These are phyloP conservation scores for Xylariaceae sp. DNA, from an alignment of 2,329 filamentous ascomycete genomes.

Conservation along the genomic window DNA sequence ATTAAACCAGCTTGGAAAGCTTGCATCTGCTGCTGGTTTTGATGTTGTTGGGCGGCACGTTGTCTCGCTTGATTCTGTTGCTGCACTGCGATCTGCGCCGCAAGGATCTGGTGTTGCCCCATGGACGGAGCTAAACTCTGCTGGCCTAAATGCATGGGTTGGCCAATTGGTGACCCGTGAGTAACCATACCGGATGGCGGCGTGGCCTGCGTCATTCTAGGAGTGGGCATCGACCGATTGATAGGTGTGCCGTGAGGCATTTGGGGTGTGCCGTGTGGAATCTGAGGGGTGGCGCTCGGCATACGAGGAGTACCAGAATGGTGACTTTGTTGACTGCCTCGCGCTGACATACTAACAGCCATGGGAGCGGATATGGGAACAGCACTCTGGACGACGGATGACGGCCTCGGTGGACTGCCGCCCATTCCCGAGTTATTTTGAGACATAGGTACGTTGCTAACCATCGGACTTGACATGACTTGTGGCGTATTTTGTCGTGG, in stretches of 20 bases:
- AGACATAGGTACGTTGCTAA: constrained; percentile 58
- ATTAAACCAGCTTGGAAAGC: constrained; percentile 30
- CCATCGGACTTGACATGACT: constrained; percentile 60
- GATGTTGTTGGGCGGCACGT: constrained; percentile 20
- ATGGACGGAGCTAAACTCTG: constrained; percentile 30
- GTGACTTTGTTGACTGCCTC: constrained; percentile 63
- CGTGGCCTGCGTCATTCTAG: constrained; percentile 58
- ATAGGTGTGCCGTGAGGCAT: constrained; percentile 56
- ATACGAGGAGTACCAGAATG: constrained; percentile 58
- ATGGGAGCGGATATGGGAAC: constrained; percentile 53
- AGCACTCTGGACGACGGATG: constrained; percentile 59
- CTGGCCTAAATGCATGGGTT: constrained; percentile 49
- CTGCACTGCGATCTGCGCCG: constrained; percentile 41
- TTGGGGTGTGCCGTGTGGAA: constrained; percentile 53
- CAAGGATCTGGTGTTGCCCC: constrained; percentile 36
- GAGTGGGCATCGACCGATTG: constrained; percentile 48
- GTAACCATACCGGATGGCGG: constrained; percentile 56
- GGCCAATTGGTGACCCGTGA: constrained; percentile 50
- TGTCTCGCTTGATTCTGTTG: constrained; percentile 35
- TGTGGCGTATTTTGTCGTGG: constrained; percentile 59
- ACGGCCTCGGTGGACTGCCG: constrained; percentile 59
- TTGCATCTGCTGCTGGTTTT: constrained; percentile 28
- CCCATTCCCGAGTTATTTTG: constrained; percentile 62
- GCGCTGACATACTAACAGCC: constrained; percentile 57
- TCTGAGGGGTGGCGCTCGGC: constrained; percentile 55